phyloP scores from a whole-genome alignment of 257 asterid genomes.

The Salvia splendens region DNA sequence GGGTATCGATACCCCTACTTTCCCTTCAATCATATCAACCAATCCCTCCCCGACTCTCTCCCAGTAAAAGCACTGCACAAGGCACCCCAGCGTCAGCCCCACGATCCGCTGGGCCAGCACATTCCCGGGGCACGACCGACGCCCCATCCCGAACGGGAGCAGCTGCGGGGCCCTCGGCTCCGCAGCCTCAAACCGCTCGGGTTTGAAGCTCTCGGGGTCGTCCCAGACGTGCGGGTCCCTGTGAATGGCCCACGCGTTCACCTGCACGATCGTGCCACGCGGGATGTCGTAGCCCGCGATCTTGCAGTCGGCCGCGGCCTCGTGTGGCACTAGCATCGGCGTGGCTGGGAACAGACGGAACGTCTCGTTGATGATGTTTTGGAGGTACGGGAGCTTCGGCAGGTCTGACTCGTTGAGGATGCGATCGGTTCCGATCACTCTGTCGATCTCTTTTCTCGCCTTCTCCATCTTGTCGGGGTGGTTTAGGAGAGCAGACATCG shows the following conservation, averaged over 20 bases:
- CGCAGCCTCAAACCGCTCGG: slow-evolving; percentile 52
- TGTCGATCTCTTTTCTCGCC: slow-evolving; percentile 58
- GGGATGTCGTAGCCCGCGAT: slow-evolving; percentile 62
- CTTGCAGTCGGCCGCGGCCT: slow-evolving; percentile 50
- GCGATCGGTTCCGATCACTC: slow-evolving; percentile 44
- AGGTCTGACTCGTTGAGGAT: slow-evolving; percentile 51
- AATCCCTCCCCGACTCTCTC: slow-evolving; percentile 32
- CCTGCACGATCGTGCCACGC: slow-evolving; percentile 48
- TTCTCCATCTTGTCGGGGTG: slow-evolving; percentile 51
- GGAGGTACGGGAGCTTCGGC: slow-evolving; percentile 55
- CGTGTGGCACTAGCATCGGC: slow-evolving; percentile 59
- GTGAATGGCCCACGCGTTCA: slow-evolving; percentile 73
- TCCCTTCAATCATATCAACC: slow-evolving; percentile 56
- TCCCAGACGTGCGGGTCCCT: slow-evolving; percentile 63
- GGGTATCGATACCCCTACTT: slow-evolving; percentile 42
- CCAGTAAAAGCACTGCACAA: slow-evolving; percentile 74
- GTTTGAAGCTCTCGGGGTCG: slow-evolving; percentile 50
- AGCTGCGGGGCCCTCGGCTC: slow-evolving; percentile 38
- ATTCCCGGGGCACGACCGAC: slow-evolving; percentile 72
- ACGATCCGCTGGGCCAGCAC: slow-evolving; percentile 56
- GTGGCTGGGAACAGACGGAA: slow-evolving; percentile 51
- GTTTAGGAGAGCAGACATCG: slow-evolving; percentile 57
- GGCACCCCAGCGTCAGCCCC: slow-evolving; percentile 45
- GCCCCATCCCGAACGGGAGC: slow-evolving; percentile 72
- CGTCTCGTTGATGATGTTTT: slow-evolving; percentile 48